Base-by-base conservation (phyloP, 352 stramenopile genomes). In the Peronospora belbahrii region DNA sequence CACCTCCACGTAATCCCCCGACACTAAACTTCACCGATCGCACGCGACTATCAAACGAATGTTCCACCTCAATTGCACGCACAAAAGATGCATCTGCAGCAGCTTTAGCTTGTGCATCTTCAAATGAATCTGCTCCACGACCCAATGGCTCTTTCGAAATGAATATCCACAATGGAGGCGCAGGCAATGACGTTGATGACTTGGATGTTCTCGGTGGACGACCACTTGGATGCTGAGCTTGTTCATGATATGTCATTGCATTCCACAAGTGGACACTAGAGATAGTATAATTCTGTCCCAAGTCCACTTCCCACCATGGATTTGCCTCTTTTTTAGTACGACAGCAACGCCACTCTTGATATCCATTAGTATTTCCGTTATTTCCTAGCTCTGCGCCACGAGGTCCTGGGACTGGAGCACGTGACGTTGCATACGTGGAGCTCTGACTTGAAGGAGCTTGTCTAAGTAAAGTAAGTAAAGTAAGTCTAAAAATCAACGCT, bases 271-370 rank as follows among this genome's bases (percentile, higher is more conserved):
- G 64, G 4, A 88, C 46, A 10, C 56, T 65, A 4, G 61, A 55
- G 40, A 90, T 53, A 2, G 31, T 10, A 8, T 64, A 46, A 4
- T 52, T 32, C 3, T 57, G 46, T 10, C 64, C 62, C 4, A 90
- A 55, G 41, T 90, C 79, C 28, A 90, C 79, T 42, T 83, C 62
- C 74, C 74, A 90, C 73, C 71, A 90, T 15, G 75, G 67, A 34
- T 79, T 70, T 2, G 25, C 18, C 51, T 90, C 69, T 17, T 67
- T 73, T 19, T 52, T 59, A 0, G 79, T 88, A n/a, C 79, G 70
- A 17, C 64, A 64, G 40, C 75, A 88, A 13, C 62, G 65, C 70
- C 61, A 85, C 59, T 88, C 79, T 33, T 73, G 58, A 46, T 75
- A 86, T 4, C 79, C 74, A 15, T 86, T 87, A 30, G 42, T 68